phyloP scores from a whole-genome alignment of 2,329 filamentous ascomycete genomes.

The Cladophialophora yegresii region DNA sequence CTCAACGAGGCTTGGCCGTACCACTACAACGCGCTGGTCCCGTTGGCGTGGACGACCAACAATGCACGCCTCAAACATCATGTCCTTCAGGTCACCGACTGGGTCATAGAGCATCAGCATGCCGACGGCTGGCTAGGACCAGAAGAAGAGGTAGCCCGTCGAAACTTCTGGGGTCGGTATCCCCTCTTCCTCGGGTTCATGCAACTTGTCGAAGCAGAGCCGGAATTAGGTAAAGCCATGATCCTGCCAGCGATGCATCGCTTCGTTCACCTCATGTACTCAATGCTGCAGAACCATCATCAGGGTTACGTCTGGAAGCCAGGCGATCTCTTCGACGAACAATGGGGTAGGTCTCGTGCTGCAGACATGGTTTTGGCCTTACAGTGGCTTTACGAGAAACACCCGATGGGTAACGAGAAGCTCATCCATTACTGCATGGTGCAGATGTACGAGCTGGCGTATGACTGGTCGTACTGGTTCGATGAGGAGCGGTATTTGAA shows the following conservation, averaged over 20 bases:
- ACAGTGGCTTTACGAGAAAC: constrained; percentile 53
- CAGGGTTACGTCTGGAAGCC: constrained; percentile 53
- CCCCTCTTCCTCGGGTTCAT: constrained; percentile 55
- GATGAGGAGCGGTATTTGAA: constrained; percentile 43
- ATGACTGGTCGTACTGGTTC: constrained; percentile 49
- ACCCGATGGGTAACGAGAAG: constrained; percentile 44
- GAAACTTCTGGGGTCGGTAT: constrained; percentile 58
- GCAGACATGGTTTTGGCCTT: constrained; percentile 51
- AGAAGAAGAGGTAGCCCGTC: constrained; percentile 47
- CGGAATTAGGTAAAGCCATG: constrained; percentile 49
- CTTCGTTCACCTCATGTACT: constrained; percentile 55
- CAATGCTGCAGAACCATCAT: constrained; percentile 58
- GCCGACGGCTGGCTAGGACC: constrained; percentile 62
- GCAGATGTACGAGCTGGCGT: constrained; percentile 45
- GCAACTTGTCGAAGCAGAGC: constrained; percentile 52
- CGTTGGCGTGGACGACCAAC: constrained; percentile 56
- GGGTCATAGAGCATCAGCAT: constrained; percentile 53
- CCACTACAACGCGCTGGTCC: constrained; percentile 62
- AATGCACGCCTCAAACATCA: constrained; percentile 55
- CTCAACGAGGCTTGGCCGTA: constrained; percentile 60
- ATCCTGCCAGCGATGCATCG: constrained; percentile 55
- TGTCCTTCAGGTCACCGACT: constrained; percentile 49
- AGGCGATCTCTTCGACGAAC: constrained; percentile 48
- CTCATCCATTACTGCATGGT: constrained; percentile 49
- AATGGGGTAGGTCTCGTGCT: constrained; percentile 46